These are phyloP conservation scores for Fusarium neocosmosporiellum DNA, from an alignment of 2,329 filamentous ascomycete species.

Conservation along the genomic window DNA sequence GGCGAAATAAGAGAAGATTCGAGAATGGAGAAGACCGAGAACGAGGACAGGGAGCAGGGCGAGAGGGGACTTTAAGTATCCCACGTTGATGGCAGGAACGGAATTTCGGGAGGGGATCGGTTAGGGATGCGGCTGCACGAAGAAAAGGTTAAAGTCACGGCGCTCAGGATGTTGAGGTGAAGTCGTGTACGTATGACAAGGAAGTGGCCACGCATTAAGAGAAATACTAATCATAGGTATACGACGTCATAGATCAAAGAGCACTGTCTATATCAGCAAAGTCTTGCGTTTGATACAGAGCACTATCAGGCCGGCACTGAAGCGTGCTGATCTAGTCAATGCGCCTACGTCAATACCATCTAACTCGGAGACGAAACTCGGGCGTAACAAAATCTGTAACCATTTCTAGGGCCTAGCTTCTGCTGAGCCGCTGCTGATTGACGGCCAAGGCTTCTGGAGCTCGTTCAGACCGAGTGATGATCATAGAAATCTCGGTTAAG, in stretches of 20 bases:
- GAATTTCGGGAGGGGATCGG: neutral
- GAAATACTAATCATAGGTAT: neutral
- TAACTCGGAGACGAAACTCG: too few relatives aligned
- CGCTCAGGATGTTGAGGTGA: neutral
- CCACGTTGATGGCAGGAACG: neutral
- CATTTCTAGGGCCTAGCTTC: too few relatives aligned
- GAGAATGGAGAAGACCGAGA: neutral
- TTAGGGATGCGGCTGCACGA: neutral
- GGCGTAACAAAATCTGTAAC: too few relatives aligned
- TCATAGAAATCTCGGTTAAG: too few relatives aligned
- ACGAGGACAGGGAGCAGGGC: neutral
- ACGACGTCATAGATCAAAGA: neutral
- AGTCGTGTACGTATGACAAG: neutral
- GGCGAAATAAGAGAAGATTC: neutral
- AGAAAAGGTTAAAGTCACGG: neutral
- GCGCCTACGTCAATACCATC: too few relatives aligned
- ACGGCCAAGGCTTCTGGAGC: too few relatives aligned
- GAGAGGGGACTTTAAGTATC: neutral
- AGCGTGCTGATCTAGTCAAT: too few relatives aligned
- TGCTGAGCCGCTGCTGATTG: too few relatives aligned
- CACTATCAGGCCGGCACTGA: too few relatives aligned
- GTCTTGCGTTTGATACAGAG: too few relatives aligned
- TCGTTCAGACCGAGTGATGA: too few relatives aligned
- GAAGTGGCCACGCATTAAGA: neutral
- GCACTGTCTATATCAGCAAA: too few relatives aligned